These are phyloP conservation scores for Aspergillus avenaceus DNA, from an alignment of 495 filamentous ascomycete genomes.

Conservation along the genomic window DNA sequence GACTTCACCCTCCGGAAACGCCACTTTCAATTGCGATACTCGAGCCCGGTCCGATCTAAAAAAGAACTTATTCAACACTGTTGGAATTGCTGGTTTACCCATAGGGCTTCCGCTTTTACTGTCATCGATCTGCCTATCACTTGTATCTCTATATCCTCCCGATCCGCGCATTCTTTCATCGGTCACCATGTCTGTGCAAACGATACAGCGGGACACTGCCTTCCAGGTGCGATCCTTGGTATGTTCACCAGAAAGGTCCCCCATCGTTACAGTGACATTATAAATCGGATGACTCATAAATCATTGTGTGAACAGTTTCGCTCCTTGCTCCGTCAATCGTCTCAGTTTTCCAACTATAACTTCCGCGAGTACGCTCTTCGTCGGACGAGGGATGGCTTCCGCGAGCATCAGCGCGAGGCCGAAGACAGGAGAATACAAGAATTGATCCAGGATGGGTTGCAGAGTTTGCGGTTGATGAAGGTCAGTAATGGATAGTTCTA, in stretches of 20 bases:
- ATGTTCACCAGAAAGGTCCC: slow-evolving; percentile 23
- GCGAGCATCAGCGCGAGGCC: slow-evolving; percentile 62
- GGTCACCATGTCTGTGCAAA: slow-evolving; percentile 45
- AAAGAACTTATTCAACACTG: no score
- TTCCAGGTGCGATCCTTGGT: slow-evolving; percentile 72
- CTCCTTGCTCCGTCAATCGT: slow-evolving; percentile 79
- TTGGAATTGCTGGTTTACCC: neutral
- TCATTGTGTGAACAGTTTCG: slow-evolving; percentile 63
- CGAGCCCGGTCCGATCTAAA: no score
- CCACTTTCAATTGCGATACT: slow-evolving; percentile 11
- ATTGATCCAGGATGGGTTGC: slow-evolving; percentile 81
- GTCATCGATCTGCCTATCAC: neutral
- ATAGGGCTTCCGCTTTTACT: neutral
- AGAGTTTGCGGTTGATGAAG: slow-evolving; percentile 88
- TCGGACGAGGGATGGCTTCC: slow-evolving; percentile 82
- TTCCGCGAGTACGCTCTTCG: slow-evolving; percentile 95
- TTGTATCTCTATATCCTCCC: slow-evolving; percentile 28
- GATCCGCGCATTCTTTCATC: slow-evolving; percentile 13
- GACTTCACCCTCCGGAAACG: slow-evolving; percentile 6
- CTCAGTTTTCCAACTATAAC: slow-evolving; percentile 90
- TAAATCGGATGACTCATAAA: neutral
- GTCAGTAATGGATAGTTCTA: slow-evolving; percentile 45
- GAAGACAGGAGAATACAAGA: slow-evolving; percentile 81
- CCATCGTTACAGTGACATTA: neutral
- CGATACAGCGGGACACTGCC: slow-evolving; percentile 57